phyloP scores from a whole-genome alignment of 306 rosid genomes.

The Casuarina equisetifolia region DNA sequence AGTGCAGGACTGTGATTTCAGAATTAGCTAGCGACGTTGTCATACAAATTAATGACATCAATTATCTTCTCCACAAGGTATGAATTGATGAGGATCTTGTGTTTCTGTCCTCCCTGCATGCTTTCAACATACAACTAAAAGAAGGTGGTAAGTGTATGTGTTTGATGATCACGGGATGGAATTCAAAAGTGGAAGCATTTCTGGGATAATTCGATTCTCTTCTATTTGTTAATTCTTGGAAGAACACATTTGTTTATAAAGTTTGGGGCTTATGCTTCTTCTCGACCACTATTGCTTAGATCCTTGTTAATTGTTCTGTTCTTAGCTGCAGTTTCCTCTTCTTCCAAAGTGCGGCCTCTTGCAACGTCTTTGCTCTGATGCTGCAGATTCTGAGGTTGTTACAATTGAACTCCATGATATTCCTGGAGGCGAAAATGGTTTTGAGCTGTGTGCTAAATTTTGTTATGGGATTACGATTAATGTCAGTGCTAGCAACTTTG shows the following conservation, averaged over 20 bases:
- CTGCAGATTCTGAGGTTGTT: constrained; percentile 41
- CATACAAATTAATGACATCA: constrained; percentile 59
- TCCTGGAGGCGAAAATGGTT: constrained; percentile 85
- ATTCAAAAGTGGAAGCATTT: neutral
- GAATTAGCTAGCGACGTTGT: constrained; percentile 65
- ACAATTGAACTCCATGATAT: constrained; percentile 74
- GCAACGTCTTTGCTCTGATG: constrained; percentile 68
- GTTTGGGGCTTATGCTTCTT: neutral
- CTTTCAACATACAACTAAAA: neutral
- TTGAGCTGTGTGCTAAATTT: constrained; percentile 85
- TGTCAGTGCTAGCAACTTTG: constrained; percentile 85
- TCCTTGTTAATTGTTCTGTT: constrained; percentile 38
- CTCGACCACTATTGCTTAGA: constrained; percentile 3
- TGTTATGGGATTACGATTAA: constrained; percentile 87
- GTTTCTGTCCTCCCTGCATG: neutral
- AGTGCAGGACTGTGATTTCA: constrained; percentile 69
- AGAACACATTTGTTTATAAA: neutral
- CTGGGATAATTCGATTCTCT: too few relatives aligned
- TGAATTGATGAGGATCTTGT: neutral
- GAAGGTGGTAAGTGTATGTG: neutral
- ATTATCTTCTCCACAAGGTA: constrained; percentile 86
- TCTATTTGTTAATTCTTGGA: neutral
- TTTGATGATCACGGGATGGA: neutral
- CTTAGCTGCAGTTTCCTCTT: constrained; percentile 73
- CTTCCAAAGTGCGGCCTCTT: constrained; percentile 75